Evolutionary conservation across 2,329 filamentous ascomycete species (phyloP), one percentile per base, ranked within the genome.

Genomic region (Aspergillus quadrilineatus): DNA sequence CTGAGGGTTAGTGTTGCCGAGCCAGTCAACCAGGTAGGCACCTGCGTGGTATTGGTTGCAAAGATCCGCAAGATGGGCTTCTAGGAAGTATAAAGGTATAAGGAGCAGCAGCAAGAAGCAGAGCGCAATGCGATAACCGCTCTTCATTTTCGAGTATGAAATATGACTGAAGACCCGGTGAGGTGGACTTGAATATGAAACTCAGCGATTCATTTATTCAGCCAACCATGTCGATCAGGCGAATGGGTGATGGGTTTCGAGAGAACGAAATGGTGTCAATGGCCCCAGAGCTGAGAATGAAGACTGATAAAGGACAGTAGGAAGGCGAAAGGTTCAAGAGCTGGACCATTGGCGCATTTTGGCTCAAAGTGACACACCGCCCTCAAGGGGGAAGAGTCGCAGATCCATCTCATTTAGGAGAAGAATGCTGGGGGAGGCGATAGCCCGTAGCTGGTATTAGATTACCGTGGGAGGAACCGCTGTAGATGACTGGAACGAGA

Each of bases 31-130:
- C 50, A 75, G 30, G 55, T 75, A 75, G 61, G 64, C 63, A 62
- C 68, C 70, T 14, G 71, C 69, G 60, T 67, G 64, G 59, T 74
- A 74, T 56, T 73, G 73, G 52, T 71, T 63, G 55, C 60, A 69
- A 14, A 74, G 50, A 48, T 75, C 73, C 53, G 66, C 57, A 5
- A 75, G 61, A 57, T 71, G 67, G 8, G 62, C 51, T 45, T 69
- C 65, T n/a, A 74, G 56, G 22, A 74, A 59, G 34, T 68, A 72
- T 4, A 73, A 34, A 2, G 65, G 62, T 45, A 71, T 59, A 8
- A 70, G 42, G 8, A 72, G 44, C 10, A 72, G 34, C 10, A 64
- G 44, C 3, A 57, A 50, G 22, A 60, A 55, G 55, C 66, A 69
- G 52, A 69, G 26, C 37, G 63, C 55, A 47, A 74, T 36, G 26